Evolutionary conservation across 2,329 filamentous ascomycete genomes (phyloP).

Genomic region (Phyllosticta paracitricarpa): DNA sequence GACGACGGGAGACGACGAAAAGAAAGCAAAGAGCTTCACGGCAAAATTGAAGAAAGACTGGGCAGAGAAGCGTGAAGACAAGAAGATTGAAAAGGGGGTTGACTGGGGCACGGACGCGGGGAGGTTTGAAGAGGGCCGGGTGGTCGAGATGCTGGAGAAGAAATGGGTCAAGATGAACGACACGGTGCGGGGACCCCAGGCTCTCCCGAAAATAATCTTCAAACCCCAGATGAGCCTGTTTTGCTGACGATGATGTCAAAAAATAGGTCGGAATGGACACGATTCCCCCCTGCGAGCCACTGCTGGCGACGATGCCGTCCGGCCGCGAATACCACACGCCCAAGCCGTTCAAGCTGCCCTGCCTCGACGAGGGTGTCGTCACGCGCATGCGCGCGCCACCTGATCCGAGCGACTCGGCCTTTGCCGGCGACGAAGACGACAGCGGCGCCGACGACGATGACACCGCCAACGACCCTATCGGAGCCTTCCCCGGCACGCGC

Average conservation of each 20-base stretch:
- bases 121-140: slow-evolving; percentile 69
- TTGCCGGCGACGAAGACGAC: slow-evolving; percentile 24
- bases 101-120: slow-evolving; percentile 78
- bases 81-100: slow-evolving; percentile 60
- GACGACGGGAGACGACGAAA: slow-evolving; percentile 24
- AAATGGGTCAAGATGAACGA: slow-evolving; percentile 95
- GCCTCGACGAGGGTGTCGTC: slow-evolving; percentile 55
- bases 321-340: slow-evolving; percentile 75
- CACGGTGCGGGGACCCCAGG: slow-evolving; percentile 49
- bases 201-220: neutral
- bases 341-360: slow-evolving; percentile 56
- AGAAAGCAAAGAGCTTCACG: slow-evolving; percentile 44
- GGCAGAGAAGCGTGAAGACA: slow-evolving; percentile 69
- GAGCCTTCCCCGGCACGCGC: slow-evolving; percentile 28
- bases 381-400: slow-evolving; percentile 47
- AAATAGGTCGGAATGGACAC: slow-evolving; percentile 66
- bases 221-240: neutral
- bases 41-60: slow-evolving; percentile 62
- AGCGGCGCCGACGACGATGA: slow-evolving; percentile 26
- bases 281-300: slow-evolving; percentile 60
- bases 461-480: slow-evolving; percentile 14
- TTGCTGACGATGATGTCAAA: neutral
- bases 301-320: slow-evolving; percentile 73
- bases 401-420: slow-evolving; percentile 35
- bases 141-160: slow-evolving; percentile 74